Evolutionary conservation across 1,284 basidiomycete genomes (phyloP).

Genomic region (Pyrrhoderma noxium): DNA sequence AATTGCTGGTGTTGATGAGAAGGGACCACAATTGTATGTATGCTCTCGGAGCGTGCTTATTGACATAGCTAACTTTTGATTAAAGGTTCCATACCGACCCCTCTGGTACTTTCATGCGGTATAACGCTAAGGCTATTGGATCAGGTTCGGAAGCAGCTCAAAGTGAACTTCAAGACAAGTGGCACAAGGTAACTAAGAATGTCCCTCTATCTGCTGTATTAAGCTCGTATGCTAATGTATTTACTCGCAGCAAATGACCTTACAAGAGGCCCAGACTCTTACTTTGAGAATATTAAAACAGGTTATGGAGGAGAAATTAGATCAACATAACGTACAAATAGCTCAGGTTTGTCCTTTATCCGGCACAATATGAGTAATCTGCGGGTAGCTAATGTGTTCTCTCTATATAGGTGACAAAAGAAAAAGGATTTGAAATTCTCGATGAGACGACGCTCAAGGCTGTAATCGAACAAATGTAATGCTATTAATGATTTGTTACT

Average conservation of each 20-base stretch:
- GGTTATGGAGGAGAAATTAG: conserved; percentile 99
- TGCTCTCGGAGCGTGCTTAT: background rate
- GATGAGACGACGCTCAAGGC: conserved; percentile 70
- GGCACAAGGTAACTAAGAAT: conserved; percentile 71
- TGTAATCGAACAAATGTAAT: conserved; percentile 72
- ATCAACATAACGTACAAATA: conserved; percentile 96
- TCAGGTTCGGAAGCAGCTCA: conserved; percentile 98
- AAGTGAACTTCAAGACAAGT: conserved; percentile 95
- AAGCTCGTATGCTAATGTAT: conserved; percentile 6
- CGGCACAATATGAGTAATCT: conserved; percentile 1
- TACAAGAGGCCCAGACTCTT: conserved; percentile 82
- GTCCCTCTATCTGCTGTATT: background rate
- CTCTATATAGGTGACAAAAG: conserved; percentile 57
- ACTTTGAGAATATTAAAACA: conserved; percentile 92
- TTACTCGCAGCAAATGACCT: conserved; percentile 74
- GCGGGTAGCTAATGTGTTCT: background rate
- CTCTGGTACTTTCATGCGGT: conserved; percentile 96
- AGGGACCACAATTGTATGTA: conserved; percentile 87
- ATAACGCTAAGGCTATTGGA: conserved; percentile 98
- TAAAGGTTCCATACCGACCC: conserved; percentile 94
- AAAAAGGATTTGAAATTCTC: conserved; percentile 79
- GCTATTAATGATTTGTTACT: background rate
- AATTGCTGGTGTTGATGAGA: conserved; percentile 95
- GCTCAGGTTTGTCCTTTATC: conserved; percentile 61
- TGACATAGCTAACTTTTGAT: conserved; percentile 14